Evolutionary conservation across 139 green algal species (phyloP), one percentile per base, ranked within the genome.

Genomic region (Trebouxia sp.): DNA sequence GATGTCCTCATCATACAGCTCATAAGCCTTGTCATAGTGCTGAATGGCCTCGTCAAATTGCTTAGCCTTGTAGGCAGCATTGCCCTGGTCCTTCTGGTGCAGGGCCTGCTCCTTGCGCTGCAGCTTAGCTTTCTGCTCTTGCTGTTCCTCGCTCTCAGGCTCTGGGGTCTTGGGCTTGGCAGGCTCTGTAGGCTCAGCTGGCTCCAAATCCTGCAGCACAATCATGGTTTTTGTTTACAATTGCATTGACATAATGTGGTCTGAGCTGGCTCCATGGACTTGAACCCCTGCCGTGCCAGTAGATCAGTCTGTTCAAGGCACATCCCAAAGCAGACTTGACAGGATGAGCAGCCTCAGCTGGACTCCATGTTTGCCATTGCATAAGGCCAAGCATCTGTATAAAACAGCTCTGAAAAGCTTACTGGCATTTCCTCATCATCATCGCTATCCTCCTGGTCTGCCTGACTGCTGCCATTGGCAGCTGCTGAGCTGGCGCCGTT

Each of bases 51-150:
- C 82, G 0, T 97, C 95, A 87, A 99, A 99, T 6, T 94, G 78
- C 81, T 92, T 94, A 32, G 85, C 85, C 88, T 99, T 99, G 89
- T 99, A 99, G 24, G 92, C 91, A 32, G 87, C 92, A 78, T 98
- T 99, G 53, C 96, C 96, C 35, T 74, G 35, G 82, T 97, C 93
- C 92, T 99, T 99, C 83, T 94, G 91, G 65, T 86, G 69, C 62
- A 85, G 50, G 17, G 92, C 85, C 8, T 66, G 45, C 43, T 88
- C 89, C 81, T 88, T 83, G 22, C 50, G 74, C 83, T 83, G 56
- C 81, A 84, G 69, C 78, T 85, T 83, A 42, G 76, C 78, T 6
- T 56, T 74, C 26, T 66, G 39, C 56, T 86, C 78, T 48, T 58
- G 81, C 78, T 86, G 78, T 30, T 66, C 42, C 53, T 89, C 78